phyloP scores from a whole-genome alignment of 371 early-diverging fungal species.

The Apophysomyces elegans region DNA sequence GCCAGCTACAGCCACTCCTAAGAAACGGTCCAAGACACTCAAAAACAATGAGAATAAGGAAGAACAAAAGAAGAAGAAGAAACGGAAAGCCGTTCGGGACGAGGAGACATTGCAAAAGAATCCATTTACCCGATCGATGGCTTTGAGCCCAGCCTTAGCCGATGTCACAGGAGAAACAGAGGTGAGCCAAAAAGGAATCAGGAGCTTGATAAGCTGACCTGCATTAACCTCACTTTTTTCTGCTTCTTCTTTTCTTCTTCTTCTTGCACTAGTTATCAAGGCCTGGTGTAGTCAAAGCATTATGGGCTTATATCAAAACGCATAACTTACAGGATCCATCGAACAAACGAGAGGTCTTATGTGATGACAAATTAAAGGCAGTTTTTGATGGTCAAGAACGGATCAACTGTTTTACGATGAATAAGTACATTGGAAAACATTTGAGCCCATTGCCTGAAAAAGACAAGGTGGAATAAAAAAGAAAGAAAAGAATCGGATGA shows the following conservation, averaged over 20 bases:
- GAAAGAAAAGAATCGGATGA: too few relatives aligned
- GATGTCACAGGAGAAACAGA: constrained; percentile 30
- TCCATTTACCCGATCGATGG: constrained; percentile 28
- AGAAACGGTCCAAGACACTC: background rate
- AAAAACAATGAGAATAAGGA: constrained; percentile 10
- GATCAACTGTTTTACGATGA: constrained; percentile 47
- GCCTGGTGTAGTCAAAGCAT: constrained; percentile 46
- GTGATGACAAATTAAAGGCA: constrained; percentile 39
- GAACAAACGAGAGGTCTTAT: constrained; percentile 39
- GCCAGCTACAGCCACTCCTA: too few relatives aligned
- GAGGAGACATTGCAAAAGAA: constrained; percentile 21
- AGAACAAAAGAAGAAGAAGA: constrained; percentile 9
- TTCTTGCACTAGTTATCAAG: constrained; percentile 31
- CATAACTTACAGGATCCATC: constrained; percentile 50
- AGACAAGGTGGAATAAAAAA: background rate
- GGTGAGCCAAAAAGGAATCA: constrained; percentile 21
- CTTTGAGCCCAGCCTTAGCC: constrained; percentile 33
- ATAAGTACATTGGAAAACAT: constrained; percentile 44
- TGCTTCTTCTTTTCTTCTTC: background rate
- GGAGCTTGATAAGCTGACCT: background rate
- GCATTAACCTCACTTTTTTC: too few relatives aligned
- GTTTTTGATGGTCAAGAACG: constrained; percentile 37
- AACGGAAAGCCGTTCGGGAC: constrained; percentile 11
- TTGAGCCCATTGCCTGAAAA: constrained; percentile 16
- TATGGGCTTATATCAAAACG: constrained; percentile 56